Conservation (phyloP, 75 land plant genomes). For the Picea sitchensis region DNA sequence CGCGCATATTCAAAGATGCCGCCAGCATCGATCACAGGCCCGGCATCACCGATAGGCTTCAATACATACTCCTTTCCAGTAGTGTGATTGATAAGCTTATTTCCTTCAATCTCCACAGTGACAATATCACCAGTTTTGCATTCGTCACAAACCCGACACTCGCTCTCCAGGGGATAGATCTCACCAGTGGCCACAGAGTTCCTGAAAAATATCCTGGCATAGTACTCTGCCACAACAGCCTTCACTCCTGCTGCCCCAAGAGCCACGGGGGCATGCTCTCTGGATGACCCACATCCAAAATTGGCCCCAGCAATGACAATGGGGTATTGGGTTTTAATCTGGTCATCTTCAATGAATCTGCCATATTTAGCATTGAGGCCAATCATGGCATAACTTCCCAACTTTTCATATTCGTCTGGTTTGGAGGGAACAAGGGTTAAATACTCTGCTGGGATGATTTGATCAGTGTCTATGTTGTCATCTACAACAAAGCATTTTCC, state of each 20-base stretch:
- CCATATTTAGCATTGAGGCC: slow-evolving; percentile 67
- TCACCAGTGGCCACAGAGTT: slow-evolving; percentile 97
- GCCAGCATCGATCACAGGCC: slow-evolving; percentile 95
- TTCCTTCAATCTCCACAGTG: slow-evolving; percentile 66
- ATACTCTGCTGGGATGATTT: slow-evolving; percentile 97
- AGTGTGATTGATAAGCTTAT: slow-evolving; percentile 69
- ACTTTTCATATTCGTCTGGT: slow-evolving; percentile 91
- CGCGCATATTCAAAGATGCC: slow-evolving; percentile 95
- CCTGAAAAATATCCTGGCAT: slow-evolving; percentile 91
- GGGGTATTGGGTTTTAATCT: slow-evolving; percentile 46
- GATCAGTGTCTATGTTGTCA: slow-evolving; percentile 98
- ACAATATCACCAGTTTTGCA: slow-evolving; percentile 84
- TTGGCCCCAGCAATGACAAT: slow-evolving; percentile 83
- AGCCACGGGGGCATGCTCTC: slow-evolving; percentile 98
- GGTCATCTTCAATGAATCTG: slow-evolving; percentile 56
- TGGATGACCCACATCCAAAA: slow-evolving; percentile 98
- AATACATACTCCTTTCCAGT: slow-evolving; percentile 79
- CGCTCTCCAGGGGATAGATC: slow-evolving; percentile 83
- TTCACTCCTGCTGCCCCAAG: slow-evolving; percentile 84
- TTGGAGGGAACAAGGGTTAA: slow-evolving; percentile 94
- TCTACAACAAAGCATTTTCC: slow-evolving; percentile 86
- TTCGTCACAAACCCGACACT: slow-evolving; percentile 72
- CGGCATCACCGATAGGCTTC: slow-evolving; percentile 98
- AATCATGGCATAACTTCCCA: slow-evolving; percentile 76
- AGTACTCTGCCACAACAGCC: slow-evolving; percentile 92